Evolutionary conservation across 75 land plant genomes (phyloP).

Genomic region (Sequoiadendron giganteum): DNA sequence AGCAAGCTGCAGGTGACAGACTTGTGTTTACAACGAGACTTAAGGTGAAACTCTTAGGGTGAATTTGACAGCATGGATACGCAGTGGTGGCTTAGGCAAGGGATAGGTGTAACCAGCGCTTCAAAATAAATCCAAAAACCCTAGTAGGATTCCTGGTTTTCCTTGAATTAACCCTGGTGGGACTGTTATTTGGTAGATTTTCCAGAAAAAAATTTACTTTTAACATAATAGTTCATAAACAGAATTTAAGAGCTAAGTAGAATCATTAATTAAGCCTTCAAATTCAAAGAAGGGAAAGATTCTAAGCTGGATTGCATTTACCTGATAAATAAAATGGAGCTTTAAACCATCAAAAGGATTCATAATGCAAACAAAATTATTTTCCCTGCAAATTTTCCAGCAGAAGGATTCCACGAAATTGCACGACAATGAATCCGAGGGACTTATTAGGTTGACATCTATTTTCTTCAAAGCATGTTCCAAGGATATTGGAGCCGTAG

Average conservation of each 20-base stretch:
- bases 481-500: slow-evolving; percentile 1
- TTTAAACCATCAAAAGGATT: not conserved
- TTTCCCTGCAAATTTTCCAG: slow-evolving; percentile 15
- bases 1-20: not conserved
- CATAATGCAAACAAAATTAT: slow-evolving; percentile 1
- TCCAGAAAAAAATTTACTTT: not conserved
- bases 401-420: slow-evolving; percentile 10
- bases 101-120: not conserved
- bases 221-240: not conserved
- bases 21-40: not conserved
- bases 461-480: slow-evolving; percentile 5
- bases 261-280: not conserved
- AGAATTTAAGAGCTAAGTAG: not conserved
- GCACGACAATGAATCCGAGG: not conserved
- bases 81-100: not conserved
- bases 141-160: not conserved
- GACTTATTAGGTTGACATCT: not conserved
- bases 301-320: not conserved
- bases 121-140: too few relatives aligned
- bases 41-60: not conserved
- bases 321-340: slow-evolving; percentile 5
- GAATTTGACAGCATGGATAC: not conserved
- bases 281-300: not conserved
- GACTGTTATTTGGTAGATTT: not conserved
- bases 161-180: not conserved